Evolutionary conservation across 2,329 filamentous ascomycete species (phyloP), one percentile per base, ranked within the genome.

Genomic region (Monilinia fructicola): DNA sequence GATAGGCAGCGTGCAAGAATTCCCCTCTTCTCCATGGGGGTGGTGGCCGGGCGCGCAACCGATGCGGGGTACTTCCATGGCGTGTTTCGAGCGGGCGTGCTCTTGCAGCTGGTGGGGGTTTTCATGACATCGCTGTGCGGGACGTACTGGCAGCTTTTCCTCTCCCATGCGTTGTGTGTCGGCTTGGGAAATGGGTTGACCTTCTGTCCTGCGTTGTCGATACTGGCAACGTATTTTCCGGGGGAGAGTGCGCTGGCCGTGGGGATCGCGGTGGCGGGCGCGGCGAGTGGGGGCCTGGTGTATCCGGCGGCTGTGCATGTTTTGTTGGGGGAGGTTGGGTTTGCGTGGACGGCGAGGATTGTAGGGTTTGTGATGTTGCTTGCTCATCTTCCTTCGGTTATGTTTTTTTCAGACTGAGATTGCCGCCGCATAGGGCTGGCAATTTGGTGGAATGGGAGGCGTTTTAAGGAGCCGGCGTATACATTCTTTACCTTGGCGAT

Each of bases 71-170:
- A 52, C 40, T 53, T 50, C 12, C 18, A 35, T 18, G 12, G 26
- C 3, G 14, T 38, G 7, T 23, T 53, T 6, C 52, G 28, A 12
- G 16, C 42, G 4, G 28, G 59, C 3, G 21, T 62, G 0, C 18
- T 62, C 35, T 5, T 62, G 1, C 59, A 62, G 26, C 3, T 53
- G 14, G 16, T 62, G 28, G 44, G 59, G 21, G n/a, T 77, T 4
- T 75, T 78, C 52, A 71, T 77, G 65, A 72, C 72, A 1, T 76
- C 73, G 10, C 64, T 78, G 0, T 73, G 71, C 46, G 71, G 64
- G 35, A 40, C 69, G 23, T 78, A 77, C 54, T 77, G 72, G 42
- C 76, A 77, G 46, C 66, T 78, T 35, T 73, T 77, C 48, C 72
- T 77, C 2, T 67, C 74, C 1, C 76, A 78, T 65, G 70, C 59